These are phyloP conservation scores for Avena sativa DNA, from an alignment of 176 grass and related monocot genomes.

Conservation along the genomic window DNA sequence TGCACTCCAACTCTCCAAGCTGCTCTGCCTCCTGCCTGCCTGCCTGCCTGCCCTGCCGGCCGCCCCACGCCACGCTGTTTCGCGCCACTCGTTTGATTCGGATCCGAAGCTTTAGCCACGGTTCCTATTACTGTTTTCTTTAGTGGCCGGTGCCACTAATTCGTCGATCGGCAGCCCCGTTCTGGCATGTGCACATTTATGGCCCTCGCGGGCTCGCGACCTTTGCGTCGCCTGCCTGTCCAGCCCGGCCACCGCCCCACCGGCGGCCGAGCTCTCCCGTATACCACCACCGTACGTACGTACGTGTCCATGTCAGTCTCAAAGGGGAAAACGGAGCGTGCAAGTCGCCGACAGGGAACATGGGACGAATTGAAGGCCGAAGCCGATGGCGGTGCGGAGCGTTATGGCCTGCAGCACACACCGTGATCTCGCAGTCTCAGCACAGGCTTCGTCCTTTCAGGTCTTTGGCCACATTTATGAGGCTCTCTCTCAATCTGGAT, in stretches of 20 bases:
- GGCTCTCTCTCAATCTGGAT: slow-evolving; percentile 7
- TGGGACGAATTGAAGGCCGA: slow-evolving; percentile 44
- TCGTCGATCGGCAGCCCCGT: no score
- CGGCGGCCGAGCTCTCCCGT: not conserved
- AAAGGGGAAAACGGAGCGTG: not conserved
- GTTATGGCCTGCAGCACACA: not conserved
- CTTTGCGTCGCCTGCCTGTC: not conserved
- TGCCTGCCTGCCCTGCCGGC: no score
- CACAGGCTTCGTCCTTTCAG: not conserved
- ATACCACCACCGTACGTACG: not conserved
- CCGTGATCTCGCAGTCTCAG: not conserved
- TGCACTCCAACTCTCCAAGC: not conserved
- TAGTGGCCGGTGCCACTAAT: no score
- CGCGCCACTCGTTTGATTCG: not conserved
- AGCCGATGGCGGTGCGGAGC: not conserved
- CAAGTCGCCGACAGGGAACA: slow-evolving; percentile 46
- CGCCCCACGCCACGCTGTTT: not conserved
- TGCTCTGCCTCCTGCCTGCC: not conserved
- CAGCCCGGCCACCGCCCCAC: slow-evolving; percentile 2
- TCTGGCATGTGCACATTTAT: slow-evolving; percentile 41
- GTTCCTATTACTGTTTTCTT: not conserved
- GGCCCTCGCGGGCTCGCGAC: not conserved
- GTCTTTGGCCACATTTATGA: slow-evolving; percentile 2
- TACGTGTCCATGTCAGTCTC: not conserved
- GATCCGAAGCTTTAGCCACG: not conserved